These are phyloP conservation scores for Mucor indicus DNA, from an alignment of 371 early-diverging fungal genomes.

Conservation along the genomic window DNA sequence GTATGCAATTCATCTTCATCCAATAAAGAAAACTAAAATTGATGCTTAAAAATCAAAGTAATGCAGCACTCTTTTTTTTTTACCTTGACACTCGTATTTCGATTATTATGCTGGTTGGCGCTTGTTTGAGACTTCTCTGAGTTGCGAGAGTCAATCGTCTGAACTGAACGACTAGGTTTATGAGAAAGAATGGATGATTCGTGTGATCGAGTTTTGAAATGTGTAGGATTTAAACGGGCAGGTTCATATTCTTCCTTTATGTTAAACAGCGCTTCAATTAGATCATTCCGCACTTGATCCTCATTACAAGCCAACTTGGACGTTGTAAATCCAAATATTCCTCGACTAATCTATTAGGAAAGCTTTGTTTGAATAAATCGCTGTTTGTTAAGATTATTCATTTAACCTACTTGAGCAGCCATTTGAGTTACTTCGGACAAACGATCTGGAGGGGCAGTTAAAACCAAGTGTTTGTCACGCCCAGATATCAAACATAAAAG, in stretches of 20 bases:
- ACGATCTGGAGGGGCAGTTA: slow-evolving; percentile 38
- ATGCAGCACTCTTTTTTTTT: background rate
- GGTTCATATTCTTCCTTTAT: slow-evolving; percentile 24
- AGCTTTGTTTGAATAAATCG: background rate
- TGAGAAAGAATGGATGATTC: slow-evolving; percentile 4
- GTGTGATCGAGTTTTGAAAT: slow-evolving; percentile 6
- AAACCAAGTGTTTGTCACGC: slow-evolving; percentile 35
- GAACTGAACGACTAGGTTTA: slow-evolving; percentile 7
- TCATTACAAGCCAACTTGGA: slow-evolving; percentile 32
- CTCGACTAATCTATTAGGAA: slow-evolving; percentile 26
- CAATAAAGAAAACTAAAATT: slow-evolving; percentile 1
- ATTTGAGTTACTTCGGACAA: slow-evolving; percentile 39
- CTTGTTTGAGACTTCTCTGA: slow-evolving; percentile 12
- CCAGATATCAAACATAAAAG: slow-evolving; percentile 43
- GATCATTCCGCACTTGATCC: slow-evolving; percentile 24
- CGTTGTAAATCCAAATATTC: slow-evolving; percentile 44
- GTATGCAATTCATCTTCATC: slow-evolving; percentile 13
- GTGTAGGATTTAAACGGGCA: background rate
- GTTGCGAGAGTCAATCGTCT: slow-evolving; percentile 17
- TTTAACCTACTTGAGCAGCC: slow-evolving; percentile 31
- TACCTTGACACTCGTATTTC: slow-evolving; percentile 15
- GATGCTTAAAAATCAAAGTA: background rate
- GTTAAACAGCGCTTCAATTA: slow-evolving; percentile 34
- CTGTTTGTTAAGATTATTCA: too few relatives aligned
- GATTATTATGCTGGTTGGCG: background rate